Evolutionary conservation across 2,329 filamentous ascomycete genomes (phyloP), one percentile per base, ranked within the genome.

Genomic region (Thelonectria olida): DNA sequence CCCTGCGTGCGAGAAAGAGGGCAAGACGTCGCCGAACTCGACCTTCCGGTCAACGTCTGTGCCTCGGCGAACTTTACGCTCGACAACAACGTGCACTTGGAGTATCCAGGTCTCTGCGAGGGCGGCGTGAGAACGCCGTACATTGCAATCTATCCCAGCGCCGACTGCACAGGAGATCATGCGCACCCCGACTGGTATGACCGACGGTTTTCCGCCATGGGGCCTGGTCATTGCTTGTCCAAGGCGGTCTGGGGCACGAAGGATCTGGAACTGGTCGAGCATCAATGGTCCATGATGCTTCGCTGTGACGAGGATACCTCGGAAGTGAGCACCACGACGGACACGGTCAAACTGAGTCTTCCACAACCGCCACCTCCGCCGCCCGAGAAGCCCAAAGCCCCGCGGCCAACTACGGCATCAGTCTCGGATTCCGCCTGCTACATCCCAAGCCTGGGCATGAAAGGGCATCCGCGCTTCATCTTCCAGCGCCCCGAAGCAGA

Each of bases 361-460:
- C 58, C 62, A 2, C 17, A 42, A 13, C 44, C 54, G 13, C 55
- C 55, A 15, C 34, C 54, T 2, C 31, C 39, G n/a, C 17, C 31
- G 3, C 15, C 15, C 23, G 25, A 49, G 34, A 58, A 44, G 13
- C 53, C 57, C 7, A 23, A 55, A 15, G 17, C 7, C 5, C 50
- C 58, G 4, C 27, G 63, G 19, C 60, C 56, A 4, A 45, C 23
- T 10, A 38, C 42, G 7, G 63, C 60, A 2, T 60, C 56, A 2
- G 60, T 63, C 12, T 65, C 63, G 20, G 63, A 65, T 28, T 65
- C 60, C 8, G 60, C 56, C 12, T 65, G 60, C 39, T 47, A 25
- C 27, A 63, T 64, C 19, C 31, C 55, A n/a, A 36, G 54, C 2
- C 41, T 54, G 2, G 53, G 63, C 8, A 45, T 47, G 22, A 36